A percentile compares a stretch with the other conserved stretches of the same genome.
Conservation (phyloP, 371 early-diverging fungal species). For the Syncephalis fuscata region DNA sequence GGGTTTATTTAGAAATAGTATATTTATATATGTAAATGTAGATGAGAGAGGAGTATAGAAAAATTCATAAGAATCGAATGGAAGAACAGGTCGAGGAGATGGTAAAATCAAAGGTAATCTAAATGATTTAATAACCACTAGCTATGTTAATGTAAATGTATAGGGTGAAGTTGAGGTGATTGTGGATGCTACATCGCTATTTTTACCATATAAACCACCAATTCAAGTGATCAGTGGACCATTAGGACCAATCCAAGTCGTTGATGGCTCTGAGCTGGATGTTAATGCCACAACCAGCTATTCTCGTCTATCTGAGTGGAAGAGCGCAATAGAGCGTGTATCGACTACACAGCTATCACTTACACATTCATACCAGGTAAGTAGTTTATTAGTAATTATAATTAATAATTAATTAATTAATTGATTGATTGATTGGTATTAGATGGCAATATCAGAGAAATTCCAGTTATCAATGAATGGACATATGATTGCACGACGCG, state of each 20-base stretch:
- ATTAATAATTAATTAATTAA: no score
- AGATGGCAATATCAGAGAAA: neutral
- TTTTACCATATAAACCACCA: neutral
- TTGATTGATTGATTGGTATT: no score
- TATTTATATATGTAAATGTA: constrained; percentile 8
- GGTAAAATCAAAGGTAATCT: constrained; percentile 39
- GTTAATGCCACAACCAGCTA: no score
- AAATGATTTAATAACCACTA: neutral
- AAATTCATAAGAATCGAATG: constrained; percentile 38
- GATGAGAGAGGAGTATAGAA: constrained; percentile 76
- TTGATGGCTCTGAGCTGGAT: neutral
- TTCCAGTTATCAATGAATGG: neutral
- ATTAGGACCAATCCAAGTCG: neutral
- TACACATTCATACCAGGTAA: neutral
- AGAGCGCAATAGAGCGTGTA: no score
- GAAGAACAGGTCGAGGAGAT: constrained; percentile 67
- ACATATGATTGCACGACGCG: neutral
- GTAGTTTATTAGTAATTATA: neutral
- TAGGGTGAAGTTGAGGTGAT: no score
- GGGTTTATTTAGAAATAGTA: neutral
- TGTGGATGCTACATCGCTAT: neutral
- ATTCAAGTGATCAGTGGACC: neutral
- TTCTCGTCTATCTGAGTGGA: no score
- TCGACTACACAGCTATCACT: neutral
- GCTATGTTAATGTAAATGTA: no score